Conservation (phyloP, 2,329 filamentous ascomycete species). For the Aaosphaeria pasadenensis region DNA sequence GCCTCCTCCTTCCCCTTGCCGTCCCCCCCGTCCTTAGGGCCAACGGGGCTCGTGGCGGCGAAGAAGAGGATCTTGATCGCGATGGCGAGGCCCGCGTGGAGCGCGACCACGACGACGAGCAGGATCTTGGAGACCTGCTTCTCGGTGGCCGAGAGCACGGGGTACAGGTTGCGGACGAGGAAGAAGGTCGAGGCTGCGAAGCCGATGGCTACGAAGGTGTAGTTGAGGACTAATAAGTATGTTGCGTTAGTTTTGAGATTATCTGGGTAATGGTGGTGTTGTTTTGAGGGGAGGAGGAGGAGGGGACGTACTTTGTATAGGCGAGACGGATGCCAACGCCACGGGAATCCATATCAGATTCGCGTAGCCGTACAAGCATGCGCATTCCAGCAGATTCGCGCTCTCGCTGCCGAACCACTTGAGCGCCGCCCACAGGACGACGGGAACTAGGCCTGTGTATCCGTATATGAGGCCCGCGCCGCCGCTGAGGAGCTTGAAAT, state of each 20-base stretch:
- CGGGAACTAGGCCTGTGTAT: constrained; percentile 78
- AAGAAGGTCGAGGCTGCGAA: constrained; percentile 38
- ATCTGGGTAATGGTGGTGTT: too few relatives aligned
- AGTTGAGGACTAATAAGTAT: constrained; percentile 88
- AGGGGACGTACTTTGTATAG: constrained; percentile 60
- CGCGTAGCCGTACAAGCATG: constrained; percentile 91
- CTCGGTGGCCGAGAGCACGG: constrained; percentile 89
- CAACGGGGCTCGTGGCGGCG: constrained; percentile 53
- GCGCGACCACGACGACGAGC: constrained; percentile 74
- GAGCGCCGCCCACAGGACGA: constrained; percentile 80
- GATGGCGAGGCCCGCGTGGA: constrained; percentile 87
- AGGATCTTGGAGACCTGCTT: constrained; percentile 86
- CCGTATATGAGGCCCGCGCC: constrained; percentile 93
- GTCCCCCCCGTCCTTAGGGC: constrained; percentile 18
- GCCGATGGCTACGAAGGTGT: constrained; percentile 78
- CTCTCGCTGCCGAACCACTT: constrained; percentile 95
- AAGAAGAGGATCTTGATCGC: constrained; percentile 98
- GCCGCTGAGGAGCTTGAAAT: constrained; percentile 84
- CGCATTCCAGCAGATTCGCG: constrained; percentile 91
- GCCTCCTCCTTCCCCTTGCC: constrained; percentile 13
- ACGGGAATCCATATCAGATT: constrained; percentile 98
- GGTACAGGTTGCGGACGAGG: constrained; percentile 49
- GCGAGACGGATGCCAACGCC: constrained; percentile 86
- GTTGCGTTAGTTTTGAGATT: too few relatives aligned
- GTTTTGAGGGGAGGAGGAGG: not conserved